Conservation (phyloP, 768 basidiomycete species). For the Arthromyces matolae region DNA sequence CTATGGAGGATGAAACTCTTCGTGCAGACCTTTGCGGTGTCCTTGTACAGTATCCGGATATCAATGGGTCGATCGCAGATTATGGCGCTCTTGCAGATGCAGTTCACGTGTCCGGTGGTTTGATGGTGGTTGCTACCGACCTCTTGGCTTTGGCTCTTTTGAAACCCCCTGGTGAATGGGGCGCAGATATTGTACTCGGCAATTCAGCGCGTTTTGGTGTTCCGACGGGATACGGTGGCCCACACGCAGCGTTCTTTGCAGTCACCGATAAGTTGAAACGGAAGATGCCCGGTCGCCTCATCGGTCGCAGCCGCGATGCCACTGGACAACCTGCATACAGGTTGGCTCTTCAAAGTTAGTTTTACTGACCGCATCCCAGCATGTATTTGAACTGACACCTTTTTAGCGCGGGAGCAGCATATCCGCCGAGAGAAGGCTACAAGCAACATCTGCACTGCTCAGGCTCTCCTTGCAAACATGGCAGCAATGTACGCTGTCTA, state of each 20-base stretch:
- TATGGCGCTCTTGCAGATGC: slow-evolving; percentile 60
- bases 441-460: slow-evolving; percentile 96
- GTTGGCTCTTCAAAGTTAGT: slow-evolving; percentile 89
- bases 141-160: slow-evolving; percentile 89
- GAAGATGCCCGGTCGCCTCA: slow-evolving; percentile 97
- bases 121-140: slow-evolving; percentile 88
- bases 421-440: slow-evolving; percentile 98
- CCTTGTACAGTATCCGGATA: slow-evolving; percentile 91
- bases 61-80: slow-evolving; percentile 79
- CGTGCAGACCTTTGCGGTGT: slow-evolving; percentile 75
- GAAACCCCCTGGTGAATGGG: slow-evolving; percentile 98
- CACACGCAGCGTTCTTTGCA: slow-evolving; percentile 97
- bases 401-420: slow-evolving; percentile 87
- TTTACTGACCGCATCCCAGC: background rate
- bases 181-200: slow-evolving; percentile 92
- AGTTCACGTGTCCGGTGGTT: slow-evolving; percentile 71
- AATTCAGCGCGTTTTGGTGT: slow-evolving; percentile 97
- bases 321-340: slow-evolving; percentile 88
- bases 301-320: slow-evolving; percentile 85
- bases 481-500: slow-evolving; percentile 98
- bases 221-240: slow-evolving; percentile 94
- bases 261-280: slow-evolving; percentile 89
- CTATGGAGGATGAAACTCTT: slow-evolving; percentile 49
- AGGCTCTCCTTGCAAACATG: slow-evolving; percentile 98
- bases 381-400: background rate